These are phyloP conservation scores for Musa itinerans DNA, from an alignment of 176 grass and related monocot species.

Conservation along the genomic window DNA sequence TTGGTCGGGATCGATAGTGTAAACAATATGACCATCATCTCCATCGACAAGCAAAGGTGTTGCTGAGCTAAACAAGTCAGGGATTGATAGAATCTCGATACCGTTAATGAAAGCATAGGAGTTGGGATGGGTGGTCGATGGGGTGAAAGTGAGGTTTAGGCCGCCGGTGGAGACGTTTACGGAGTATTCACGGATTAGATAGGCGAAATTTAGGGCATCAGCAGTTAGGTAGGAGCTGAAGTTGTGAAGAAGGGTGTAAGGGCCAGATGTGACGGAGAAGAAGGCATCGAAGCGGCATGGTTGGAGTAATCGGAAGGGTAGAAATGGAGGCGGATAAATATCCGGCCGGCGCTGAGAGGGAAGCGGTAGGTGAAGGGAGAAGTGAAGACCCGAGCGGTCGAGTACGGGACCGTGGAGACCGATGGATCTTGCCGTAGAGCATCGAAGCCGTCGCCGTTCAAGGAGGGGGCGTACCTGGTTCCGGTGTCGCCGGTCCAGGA, in stretches of 20 bases:
- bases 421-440: constrained; percentile 40
- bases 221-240: constrained; percentile 42
- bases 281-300: constrained; percentile 14
- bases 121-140: constrained; percentile 21
- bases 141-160: constrained; percentile 43
- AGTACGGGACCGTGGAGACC: constrained; percentile 67
- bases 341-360: constrained; percentile 44
- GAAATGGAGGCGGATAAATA: constrained; percentile 72
- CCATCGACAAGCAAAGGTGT: constrained; percentile 8
- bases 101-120: constrained; percentile 59
- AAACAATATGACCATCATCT: background rate
- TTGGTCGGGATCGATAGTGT: no score
- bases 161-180: constrained; percentile 31
- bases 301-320: constrained; percentile 31
- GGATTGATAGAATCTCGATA: constrained; percentile 39
- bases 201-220: background rate
- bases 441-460: constrained; percentile 15
- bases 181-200: constrained; percentile 38
- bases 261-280: constrained; percentile 30
- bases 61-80: constrained; percentile 35
- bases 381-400: constrained; percentile 53
- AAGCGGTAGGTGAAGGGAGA: constrained; percentile 76
- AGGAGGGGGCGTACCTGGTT: constrained; percentile 48
- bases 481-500: constrained; percentile 41
- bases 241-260: constrained; percentile 28